Conservation (phyloP, 176 grass and related monocot species). For the Oryza brachyantha region DNA sequence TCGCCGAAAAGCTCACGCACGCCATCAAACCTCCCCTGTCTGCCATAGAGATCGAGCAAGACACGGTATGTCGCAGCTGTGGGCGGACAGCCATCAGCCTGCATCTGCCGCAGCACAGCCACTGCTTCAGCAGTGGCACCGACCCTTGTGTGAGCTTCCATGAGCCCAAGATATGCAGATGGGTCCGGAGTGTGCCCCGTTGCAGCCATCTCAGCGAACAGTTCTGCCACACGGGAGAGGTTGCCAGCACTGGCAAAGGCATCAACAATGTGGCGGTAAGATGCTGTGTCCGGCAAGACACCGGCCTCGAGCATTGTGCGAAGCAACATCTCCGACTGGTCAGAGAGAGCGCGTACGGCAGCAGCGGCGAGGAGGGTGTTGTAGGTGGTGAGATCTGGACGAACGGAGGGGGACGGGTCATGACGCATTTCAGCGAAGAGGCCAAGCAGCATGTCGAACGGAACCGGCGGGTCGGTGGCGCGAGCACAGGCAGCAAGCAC, state of each 20-base stretch:
- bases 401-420: constrained; percentile 61
- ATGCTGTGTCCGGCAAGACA: constrained; percentile 55
- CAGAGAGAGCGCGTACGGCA: constrained; percentile 48
- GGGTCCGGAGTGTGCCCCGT: constrained; percentile 60
- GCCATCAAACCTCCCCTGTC: constrained; percentile 69
- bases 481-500: constrained; percentile 83
- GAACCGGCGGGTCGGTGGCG: constrained; percentile 56
- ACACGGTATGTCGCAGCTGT: constrained; percentile 78
- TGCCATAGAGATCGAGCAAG: constrained; percentile 76
- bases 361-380: constrained; percentile 87
- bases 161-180: constrained; percentile 70
- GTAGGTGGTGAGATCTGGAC: constrained; percentile 85
- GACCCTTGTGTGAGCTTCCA: constrained; percentile 67
- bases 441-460: constrained; percentile 69
- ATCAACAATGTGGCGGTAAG: constrained; percentile 69
- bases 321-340: constrained; percentile 90
- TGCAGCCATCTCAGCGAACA: constrained; percentile 65
- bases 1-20: constrained; percentile 83
- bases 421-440: constrained; percentile 98
- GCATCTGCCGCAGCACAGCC: constrained; percentile 80
- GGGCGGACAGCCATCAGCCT: constrained; percentile 68
- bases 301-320: constrained; percentile 84
- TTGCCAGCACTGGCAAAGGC: constrained; percentile 50
- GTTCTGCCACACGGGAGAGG: constrained; percentile 53
- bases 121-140: constrained; percentile 64